Evolutionary conservation across 805 yeast genomes (phyloP), one percentile per base, ranked within the genome.

Genomic region (Isabelozyma pseudorhagii): DNA sequence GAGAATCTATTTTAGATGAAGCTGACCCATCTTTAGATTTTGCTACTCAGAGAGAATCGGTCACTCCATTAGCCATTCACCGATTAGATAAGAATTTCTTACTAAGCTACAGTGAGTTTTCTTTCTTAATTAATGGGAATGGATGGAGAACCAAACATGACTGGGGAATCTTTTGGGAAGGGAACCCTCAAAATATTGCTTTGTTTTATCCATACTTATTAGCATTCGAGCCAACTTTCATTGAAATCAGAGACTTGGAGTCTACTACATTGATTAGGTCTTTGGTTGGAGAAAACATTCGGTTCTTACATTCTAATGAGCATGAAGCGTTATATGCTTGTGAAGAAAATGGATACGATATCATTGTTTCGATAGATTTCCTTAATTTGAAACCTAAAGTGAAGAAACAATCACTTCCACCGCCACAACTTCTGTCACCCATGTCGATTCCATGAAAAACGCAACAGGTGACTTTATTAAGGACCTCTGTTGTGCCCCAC

Each of bases 11-110:
- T 46, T 75, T 94, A 59, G 98, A 94, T 70, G 97, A 97, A n/a
- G 99, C 98, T 0, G 99, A 94, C 63, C 96, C 98, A 0, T 90
- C 97, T 15, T 76, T 94, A 47, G 99, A 94, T 62, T 94, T 94
- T 73, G 97, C 94, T 11, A 89, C 83, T 50, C 88, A 82, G 52
- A 77, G 87, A 51, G 96, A 90, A 66, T 58, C 62, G 9, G 78
- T 93, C 52, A 88, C 89, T 60, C 99, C 99, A 15, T 81, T 91
- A 66, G 91, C 96, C 4, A 90, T 94, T 51, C 96, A 93, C 65
- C 81, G 97, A 53, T 83, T 94, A 50, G 94, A 93, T 50, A 83
- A 85, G 48, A 94, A 92, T 70, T 94, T 93, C 64, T 71, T 94
- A 60, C 78, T 94, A 55, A 86, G 92, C 64, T 94, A 93, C 65